Evolutionary conservation across 805 yeast species (phyloP), one percentile per base, ranked within the genome.

Genomic region (Monosporozyma solicola): DNA sequence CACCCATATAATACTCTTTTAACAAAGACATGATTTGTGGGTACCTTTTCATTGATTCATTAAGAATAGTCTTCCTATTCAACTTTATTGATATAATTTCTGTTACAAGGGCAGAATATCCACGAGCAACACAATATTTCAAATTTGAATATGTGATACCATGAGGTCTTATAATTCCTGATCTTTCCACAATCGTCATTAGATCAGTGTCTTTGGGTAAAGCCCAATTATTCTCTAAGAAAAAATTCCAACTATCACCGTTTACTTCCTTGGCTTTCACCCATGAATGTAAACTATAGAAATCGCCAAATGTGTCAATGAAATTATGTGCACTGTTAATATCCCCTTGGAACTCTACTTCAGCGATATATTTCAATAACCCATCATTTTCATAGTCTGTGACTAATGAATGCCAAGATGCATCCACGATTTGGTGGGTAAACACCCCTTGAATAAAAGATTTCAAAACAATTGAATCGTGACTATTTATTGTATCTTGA

Each of bases 281-380:
- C 61, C 76, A 63, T 47, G 73, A 72, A 15, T 72, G 57, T 55
- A 83, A 58, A 5, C 73, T 61, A 8, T 84, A 59, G 61, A 83
- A 75, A 60, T 84, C 90, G 2, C 86, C 89, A 27, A 84, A 84
- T 0, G 82, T 72, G 58, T 84, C 89, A 15, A 83, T 60, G 47
- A 71, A 78, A 3, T 67, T 56, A 58, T 84, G 89, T 0, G 87
- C 87, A 2, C 62, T 58, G 1, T 69, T 65, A 15, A 61, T 58
- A 54, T 77, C 74, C 0, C 82, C 84, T 52, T 67, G 72, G 60
- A 83, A 84, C 54, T 84, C 89, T 33, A 75, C 64, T 25, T 70
- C 71, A 0, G 82, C 71, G 53, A 83, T 57, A 59, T 75, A 74
- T 41, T 72, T 63, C 39, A 84, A 63, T n/a, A 84, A 59, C 0